Base-by-base conservation (phyloP, 1,284 basidiomycete species). In the Leccinum pachyderme region DNA sequence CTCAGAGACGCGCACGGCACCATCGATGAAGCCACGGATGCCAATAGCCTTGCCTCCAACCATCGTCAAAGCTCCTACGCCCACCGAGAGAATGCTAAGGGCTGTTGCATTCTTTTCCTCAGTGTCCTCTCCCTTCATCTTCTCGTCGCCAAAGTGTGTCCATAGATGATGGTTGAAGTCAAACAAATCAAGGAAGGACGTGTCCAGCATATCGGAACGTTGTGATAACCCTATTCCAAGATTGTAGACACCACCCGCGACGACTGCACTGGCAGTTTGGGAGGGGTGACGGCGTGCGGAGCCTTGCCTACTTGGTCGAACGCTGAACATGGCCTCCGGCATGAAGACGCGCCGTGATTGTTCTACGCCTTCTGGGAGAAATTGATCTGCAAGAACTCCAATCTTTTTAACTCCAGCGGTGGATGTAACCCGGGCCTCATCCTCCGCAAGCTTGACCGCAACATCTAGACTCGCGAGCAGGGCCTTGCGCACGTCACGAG, bases 241-340 rank as follows among this genome's bases (percentile, higher is more conserved):
- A 12, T 88, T 87, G 62, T 84, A 78, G 4, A 82, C 64, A 55
- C 87, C 88, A 53, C 87, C 89, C 51, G 87, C 87, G 47, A 91
- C 87, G 51, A 89, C 73, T 7, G 80, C 75, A 12, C 77, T 75
- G n/a, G 75, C 77, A 47, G 71, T 71, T 5, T 73, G 67, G 4
- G 75, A 75, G 18, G 77, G 73, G 43, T 78, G 77, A 44, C 76
- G 73, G 35, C 70, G 72, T 66, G 77, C 75, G 49, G 72, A 69
- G 27, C 74, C 72, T 52, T 77, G 77, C 64, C 78, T 84, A 46
- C 77, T 73, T 47, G 74, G 71, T 56, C 81, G 75, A 55, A 78
- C 73, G 49, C 81, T 82, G 75, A 99, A 99, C 97, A 99, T 99
- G 18, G 92, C 95, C 67, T 95, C 89, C 11, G 96, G 92, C 75